Evolutionary conservation across 2,329 filamentous ascomycete genomes (phyloP), one percentile per base, ranked within the genome.

Genomic region (Pseudonectria buxi): DNA sequence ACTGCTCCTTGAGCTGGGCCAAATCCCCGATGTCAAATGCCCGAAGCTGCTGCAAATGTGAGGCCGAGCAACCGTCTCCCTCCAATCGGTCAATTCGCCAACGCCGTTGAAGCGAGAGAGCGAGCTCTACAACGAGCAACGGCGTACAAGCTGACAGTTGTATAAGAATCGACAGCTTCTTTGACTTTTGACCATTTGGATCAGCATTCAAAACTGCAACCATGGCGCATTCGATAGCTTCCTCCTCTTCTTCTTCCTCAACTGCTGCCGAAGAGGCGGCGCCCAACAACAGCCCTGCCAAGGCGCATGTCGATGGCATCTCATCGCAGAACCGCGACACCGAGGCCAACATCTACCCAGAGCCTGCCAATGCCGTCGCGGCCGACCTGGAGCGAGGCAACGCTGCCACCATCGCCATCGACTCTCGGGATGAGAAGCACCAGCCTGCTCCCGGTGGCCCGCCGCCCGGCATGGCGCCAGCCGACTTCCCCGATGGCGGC

Each of bases 401-500:
- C 14, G 12, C 32, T 24, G 14, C 14, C 25, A 2, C 30, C 14
- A 13, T 33, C 26, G 14, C 14, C 25, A 2, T 30, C 35, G 12
- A 26, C 24, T 24, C 36, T 45, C 45, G 27, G 43, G 45, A 30
- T 29, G 32, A 18, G 42, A 37, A 3, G 41, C 30, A n/a, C 33
- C 37, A 18, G 32, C 29, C 18, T 4, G 39, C 37, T 6, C 32
- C 43, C 6, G 34, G 33, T 6, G 50, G 43, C 4, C 50, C 48
- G 12, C 57, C 59, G 6, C 51, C 55, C 14, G 61, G 55, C 4
- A 54, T 62, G 41, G 63, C 61, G 35, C 67, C 70, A 6, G 56
- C 57, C n/a, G 70, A 74, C 43, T 78, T 77, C 38, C 76, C 76
- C 1, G 76, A 81, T 47, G 76, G 76, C 27, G 76, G 76, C 3